These are phyloP conservation scores for Ophiocordyceps unilateralis DNA, from an alignment of 2,329 filamentous ascomycete genomes.

Conservation along the genomic window DNA sequence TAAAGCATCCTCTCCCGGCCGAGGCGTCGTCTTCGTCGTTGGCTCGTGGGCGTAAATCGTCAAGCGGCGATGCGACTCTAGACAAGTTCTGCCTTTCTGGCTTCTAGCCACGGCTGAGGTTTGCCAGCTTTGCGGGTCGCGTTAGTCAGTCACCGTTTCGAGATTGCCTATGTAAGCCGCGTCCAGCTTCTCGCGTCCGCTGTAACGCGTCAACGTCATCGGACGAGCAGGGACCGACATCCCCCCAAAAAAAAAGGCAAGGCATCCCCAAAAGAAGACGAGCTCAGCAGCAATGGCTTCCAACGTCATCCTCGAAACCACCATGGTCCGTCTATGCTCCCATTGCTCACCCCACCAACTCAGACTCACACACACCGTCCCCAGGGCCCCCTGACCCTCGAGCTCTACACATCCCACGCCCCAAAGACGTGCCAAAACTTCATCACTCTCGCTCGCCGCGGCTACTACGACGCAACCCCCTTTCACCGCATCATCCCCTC, in stretches of 20 bases:
- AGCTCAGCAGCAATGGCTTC: conserved; percentile 42
- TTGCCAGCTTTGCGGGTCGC: too few relatives aligned
- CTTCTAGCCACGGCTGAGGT: too few relatives aligned
- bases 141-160: too few relatives aligned
- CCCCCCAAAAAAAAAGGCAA: background rate
- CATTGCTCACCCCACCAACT: background rate
- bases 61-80: too few relatives aligned
- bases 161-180: background rate
- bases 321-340: conserved; percentile 42
- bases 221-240: background rate
- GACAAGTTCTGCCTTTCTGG: too few relatives aligned
- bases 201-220: background rate
- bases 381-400: conserved; percentile 67
- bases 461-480: conserved; percentile 73
- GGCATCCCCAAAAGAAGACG: too few relatives aligned
- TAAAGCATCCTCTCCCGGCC: too few relatives aligned
- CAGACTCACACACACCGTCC: background rate
- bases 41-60: too few relatives aligned
- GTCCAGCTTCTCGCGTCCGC: background rate
- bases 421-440: conserved; percentile 87
- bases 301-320: conserved; percentile 66
- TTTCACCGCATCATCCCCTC: conserved; percentile 92
- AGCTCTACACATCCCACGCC: conserved; percentile 81
- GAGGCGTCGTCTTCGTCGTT: too few relatives aligned
- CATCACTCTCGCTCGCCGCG: conserved; percentile 55